Conservation (phyloP, 2,329 filamentous ascomycete species). For the Fusarium stilboides region DNA sequence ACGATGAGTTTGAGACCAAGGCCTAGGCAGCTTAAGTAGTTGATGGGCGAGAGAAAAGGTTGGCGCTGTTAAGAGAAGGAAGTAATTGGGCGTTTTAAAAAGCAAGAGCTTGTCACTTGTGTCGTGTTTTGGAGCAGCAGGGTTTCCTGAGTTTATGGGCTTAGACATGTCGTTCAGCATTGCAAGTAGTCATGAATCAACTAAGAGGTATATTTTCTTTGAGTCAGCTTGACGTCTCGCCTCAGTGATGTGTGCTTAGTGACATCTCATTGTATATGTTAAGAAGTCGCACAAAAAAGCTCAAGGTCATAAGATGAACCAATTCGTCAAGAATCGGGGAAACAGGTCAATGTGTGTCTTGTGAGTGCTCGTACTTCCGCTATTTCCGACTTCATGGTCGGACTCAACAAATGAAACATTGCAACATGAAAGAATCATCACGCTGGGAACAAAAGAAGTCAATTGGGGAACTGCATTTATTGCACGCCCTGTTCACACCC, state of each 20-base stretch:
- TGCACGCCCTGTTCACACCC: conserved; percentile 49
- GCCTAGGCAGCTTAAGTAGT: conserved; percentile 41
- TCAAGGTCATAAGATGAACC: background rate
- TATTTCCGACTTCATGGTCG: conserved; percentile 10
- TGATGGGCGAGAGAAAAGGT: conserved; percentile 10
- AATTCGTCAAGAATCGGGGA: background rate
- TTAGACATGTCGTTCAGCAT: conserved; percentile 31
- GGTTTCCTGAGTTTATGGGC: conserved; percentile 27
- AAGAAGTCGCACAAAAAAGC: no score
- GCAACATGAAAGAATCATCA: conserved; percentile 18
- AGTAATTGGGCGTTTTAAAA: conserved; percentile 39
- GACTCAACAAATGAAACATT: background rate
- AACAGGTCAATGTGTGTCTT: background rate
- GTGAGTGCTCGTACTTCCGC: conserved; percentile 13
- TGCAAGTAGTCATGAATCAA: conserved; percentile 24
- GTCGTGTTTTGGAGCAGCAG: conserved; percentile 14
- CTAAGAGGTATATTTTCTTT: conserved; percentile 2
- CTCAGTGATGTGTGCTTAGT: background rate
- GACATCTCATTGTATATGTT: background rate
- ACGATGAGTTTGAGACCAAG: conserved; percentile 65
- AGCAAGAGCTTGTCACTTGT: conserved; percentile 28
- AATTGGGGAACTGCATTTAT: conserved; percentile 50
- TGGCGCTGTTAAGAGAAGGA: conserved; percentile 23
- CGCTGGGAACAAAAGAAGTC: conserved; percentile 17
- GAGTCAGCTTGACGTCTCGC: background rate